phyloP scores from a whole-genome alignment of 164 flowering plant genomes.

The Echeveria elegans region DNA sequence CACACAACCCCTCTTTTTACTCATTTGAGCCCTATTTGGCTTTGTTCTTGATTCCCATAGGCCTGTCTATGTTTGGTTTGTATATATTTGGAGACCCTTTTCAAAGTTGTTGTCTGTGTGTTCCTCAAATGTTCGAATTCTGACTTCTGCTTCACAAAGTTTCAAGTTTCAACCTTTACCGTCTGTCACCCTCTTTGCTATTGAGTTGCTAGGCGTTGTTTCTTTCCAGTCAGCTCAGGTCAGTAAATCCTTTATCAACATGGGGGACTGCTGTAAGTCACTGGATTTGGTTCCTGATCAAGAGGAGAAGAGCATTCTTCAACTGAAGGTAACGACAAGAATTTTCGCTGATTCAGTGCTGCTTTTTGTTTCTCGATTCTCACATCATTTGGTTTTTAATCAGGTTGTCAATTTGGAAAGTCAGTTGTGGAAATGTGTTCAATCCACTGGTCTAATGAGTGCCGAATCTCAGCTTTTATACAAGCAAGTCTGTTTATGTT shows the following conservation, averaged over 20 bases:
- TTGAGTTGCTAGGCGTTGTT: background rate
- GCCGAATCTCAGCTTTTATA: conserved; percentile 43
- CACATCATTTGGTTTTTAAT: background rate
- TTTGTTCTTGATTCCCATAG: background rate
- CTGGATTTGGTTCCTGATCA: background rate
- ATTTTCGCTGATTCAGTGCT: background rate
- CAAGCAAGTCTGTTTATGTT: conserved; percentile 39
- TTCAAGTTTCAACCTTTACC: background rate
- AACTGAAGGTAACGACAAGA: background rate
- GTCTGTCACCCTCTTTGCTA: background rate
- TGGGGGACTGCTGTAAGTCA: background rate
- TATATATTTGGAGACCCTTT: conserved; percentile 1
- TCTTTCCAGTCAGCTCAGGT: too few species aligned
- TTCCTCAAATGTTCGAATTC: background rate
- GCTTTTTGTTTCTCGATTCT: conserved; percentile 9
- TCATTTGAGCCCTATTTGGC: background rate
- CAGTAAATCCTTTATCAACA: background rate
- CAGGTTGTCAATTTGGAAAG: conserved; percentile 56
- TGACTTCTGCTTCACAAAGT: background rate
- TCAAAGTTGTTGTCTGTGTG: background rate
- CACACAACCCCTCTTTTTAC: background rate
- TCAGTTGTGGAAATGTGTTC: conserved; percentile 41
- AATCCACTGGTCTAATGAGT: conserved; percentile 45
- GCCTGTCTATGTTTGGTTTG: background rate
- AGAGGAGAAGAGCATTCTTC: background rate